Base-by-base conservation (phyloP, 2,329 filamentous ascomycete species). In the Cladosporium halotolerans region DNA sequence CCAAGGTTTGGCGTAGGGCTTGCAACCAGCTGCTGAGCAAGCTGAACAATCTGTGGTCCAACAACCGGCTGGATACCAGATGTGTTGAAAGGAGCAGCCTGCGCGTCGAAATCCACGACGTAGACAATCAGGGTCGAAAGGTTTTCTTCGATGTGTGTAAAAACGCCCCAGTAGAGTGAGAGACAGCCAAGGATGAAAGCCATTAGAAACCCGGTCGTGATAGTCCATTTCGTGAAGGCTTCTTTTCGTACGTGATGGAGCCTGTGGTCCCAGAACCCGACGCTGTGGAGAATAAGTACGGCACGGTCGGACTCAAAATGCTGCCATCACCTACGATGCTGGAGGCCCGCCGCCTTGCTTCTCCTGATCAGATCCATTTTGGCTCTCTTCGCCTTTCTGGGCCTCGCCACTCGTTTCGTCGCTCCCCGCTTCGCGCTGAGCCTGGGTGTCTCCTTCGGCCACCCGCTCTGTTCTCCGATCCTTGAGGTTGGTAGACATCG, bases 81-180 rank as follows among this genome's bases (percentile, higher is more conserved):
- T 34, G 70, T 72, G 57, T 72, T 62, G 57, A 79, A 83, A 1
- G 80, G 80, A 1, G 76, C 70, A 3, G 73, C 63, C 43, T 74
- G 73, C 3, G 77, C 78, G 62, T 86, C 83, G 58, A 85, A 84
- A 63, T 85, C 80, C 28, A 86, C 82, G 2, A 85, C 76, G 56
- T 79, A 77, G 8, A 86, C 72, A 3, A 71, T 73, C 7, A 85
- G 65, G 0, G 69, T 66, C 2, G 67, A 69, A 14, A 78, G 67
- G 49, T 79, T 81, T 42, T 70, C 59, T 9, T 81, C 71, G 0
- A 78, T 72, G 11, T 72, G 61, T 61, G 73, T 80, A 16, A 85
- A 76, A 0, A 77, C 76, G 0, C 70, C 81, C 82, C 82, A 86
- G 67, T 81, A 85, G 2, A 85, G 66, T 0, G 79, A 83, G 0